Conservation (phyloP, 2,329 filamentous ascomycete genomes). For the Orbilia quercus region DNA sequence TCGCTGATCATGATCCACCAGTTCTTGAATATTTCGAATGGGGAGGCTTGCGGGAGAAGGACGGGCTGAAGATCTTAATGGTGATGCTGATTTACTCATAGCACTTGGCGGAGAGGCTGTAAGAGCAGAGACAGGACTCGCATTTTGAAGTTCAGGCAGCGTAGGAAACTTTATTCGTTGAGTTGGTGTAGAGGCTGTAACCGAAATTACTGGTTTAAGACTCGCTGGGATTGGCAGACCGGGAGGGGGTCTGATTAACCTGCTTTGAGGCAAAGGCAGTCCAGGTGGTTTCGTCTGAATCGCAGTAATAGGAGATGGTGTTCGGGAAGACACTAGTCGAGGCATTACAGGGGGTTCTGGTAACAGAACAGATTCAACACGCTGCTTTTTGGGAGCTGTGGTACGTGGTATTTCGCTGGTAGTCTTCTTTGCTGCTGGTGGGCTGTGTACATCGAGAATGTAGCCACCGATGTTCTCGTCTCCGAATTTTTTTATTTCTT, state of each 20-base stretch:
- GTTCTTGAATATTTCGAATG: slow-evolving; percentile 33
- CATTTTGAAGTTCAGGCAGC: slow-evolving; percentile 22
- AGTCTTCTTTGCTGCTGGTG: not conserved
- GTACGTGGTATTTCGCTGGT: slow-evolving; percentile 7
- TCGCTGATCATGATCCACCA: slow-evolving; percentile 24
- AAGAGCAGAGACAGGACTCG: slow-evolving; percentile 45
- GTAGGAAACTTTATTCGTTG: slow-evolving; percentile 24
- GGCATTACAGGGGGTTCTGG: slow-evolving; percentile 47
- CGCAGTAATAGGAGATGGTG: slow-evolving; percentile 41
- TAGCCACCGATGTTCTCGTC: slow-evolving; percentile 27
- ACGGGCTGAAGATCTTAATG: slow-evolving; percentile 4
- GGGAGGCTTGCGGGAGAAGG: slow-evolving; percentile 43
- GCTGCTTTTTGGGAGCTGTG: slow-evolving; percentile 19
- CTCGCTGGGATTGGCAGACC: slow-evolving; percentile 40
- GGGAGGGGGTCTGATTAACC: slow-evolving; percentile 30
- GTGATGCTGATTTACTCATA: slow-evolving; percentile 24
- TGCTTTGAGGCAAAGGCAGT: slow-evolving; percentile 17
- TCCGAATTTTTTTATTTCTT: slow-evolving; percentile 39
- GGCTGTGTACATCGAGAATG: slow-evolving; percentile 36
- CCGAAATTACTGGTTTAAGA: slow-evolving; percentile 39
- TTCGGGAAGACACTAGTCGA: slow-evolving; percentile 30
- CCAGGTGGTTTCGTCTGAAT: slow-evolving; percentile 27
- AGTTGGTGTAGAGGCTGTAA: slow-evolving; percentile 36
- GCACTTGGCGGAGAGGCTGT: slow-evolving; percentile 39
- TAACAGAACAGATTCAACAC: slow-evolving; percentile 43